phyloP scores from a whole-genome alignment of 257 asterid genomes.

The Osmanthus fragrans region DNA sequence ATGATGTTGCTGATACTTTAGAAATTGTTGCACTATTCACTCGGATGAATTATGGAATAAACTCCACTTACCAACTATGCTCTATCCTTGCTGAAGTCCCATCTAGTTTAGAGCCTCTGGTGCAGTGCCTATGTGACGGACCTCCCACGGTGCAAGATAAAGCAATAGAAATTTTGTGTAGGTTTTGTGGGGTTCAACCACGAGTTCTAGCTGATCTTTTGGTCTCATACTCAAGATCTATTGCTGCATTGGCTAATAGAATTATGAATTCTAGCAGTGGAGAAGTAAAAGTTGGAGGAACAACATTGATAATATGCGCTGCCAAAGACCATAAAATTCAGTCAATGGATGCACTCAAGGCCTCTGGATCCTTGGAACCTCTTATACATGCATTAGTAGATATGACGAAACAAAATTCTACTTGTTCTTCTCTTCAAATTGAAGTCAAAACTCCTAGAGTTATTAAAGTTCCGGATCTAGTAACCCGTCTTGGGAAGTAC shows the following conservation, averaged over 20 bases:
- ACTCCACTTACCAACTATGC: constrained; percentile 44
- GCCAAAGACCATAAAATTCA: constrained; percentile 61
- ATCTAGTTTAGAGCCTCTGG: constrained; percentile 62
- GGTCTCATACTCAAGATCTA: constrained; percentile 49
- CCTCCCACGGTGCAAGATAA: constrained; percentile 61
- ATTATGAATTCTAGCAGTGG: constrained; percentile 63
- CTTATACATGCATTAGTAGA: constrained; percentile 66
- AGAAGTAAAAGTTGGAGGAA: constrained; percentile 83
- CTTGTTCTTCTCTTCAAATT: constrained; percentile 45
- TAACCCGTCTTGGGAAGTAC: constrained; percentile 67
- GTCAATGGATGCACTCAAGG: constrained; percentile 57
- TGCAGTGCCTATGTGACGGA: constrained; percentile 71
- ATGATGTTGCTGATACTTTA: constrained; percentile 59
- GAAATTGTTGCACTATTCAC: constrained; percentile 56
- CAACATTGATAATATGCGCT: constrained; percentile 65
- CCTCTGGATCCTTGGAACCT: constrained; percentile 66
- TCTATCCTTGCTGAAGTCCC: constrained; percentile 62
- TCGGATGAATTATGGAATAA: constrained; percentile 54
- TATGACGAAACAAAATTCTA: constrained; percentile 63
- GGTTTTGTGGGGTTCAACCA: constrained; percentile 74
- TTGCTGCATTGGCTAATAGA: constrained; percentile 67
- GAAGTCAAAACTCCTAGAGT: constrained; percentile 55
- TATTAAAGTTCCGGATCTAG: constrained; percentile 61
- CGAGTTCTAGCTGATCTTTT: constrained; percentile 50
- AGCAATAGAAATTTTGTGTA: constrained; percentile 67